Conservation (phyloP, 257 asterid species). For the Cruciata laevipes region DNA sequence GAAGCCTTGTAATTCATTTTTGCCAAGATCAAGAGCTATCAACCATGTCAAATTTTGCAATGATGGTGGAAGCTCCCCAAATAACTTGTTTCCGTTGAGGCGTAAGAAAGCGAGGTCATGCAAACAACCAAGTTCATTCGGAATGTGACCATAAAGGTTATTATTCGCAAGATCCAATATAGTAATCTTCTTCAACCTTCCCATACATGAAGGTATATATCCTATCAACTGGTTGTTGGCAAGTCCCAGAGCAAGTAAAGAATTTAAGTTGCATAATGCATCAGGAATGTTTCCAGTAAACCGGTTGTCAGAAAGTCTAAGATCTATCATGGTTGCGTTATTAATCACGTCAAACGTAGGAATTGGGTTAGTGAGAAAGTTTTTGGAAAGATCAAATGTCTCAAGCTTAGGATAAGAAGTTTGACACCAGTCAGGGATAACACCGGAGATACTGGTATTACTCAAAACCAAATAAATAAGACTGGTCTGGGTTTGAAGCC, state of each 20-base stretch:
- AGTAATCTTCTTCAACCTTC: neutral
- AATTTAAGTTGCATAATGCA: no score
- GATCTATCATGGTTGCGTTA: neutral
- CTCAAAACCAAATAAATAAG: neutral
- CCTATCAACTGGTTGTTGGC: neutral
- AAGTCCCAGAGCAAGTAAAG: no score
- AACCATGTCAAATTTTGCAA: neutral
- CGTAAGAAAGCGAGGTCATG: slow-evolving; percentile 11
- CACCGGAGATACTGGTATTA: neutral
- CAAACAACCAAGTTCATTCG: slow-evolving; percentile 18
- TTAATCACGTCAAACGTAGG: neutral
- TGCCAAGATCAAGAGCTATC: no score
- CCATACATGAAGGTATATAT: neutral
- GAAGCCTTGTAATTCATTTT: no score
- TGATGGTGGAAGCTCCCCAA: slow-evolving; percentile 16
- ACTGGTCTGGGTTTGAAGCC: slow-evolving; percentile 11
- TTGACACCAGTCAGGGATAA: slow-evolving; percentile 15
- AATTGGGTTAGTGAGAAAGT: neutral
- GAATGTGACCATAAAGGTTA: slow-evolving; percentile 18
- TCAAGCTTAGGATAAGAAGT: neutral
- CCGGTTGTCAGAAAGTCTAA: neutral
- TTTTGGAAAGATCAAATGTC: slow-evolving; percentile 15
- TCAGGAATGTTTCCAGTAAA: neutral
- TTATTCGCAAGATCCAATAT: slow-evolving; percentile 11
- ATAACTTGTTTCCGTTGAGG: slow-evolving; percentile 18